phyloP scores from a whole-genome alignment of 2,329 filamentous ascomycete genomes.

The Biscogniauxia sp. region DNA sequence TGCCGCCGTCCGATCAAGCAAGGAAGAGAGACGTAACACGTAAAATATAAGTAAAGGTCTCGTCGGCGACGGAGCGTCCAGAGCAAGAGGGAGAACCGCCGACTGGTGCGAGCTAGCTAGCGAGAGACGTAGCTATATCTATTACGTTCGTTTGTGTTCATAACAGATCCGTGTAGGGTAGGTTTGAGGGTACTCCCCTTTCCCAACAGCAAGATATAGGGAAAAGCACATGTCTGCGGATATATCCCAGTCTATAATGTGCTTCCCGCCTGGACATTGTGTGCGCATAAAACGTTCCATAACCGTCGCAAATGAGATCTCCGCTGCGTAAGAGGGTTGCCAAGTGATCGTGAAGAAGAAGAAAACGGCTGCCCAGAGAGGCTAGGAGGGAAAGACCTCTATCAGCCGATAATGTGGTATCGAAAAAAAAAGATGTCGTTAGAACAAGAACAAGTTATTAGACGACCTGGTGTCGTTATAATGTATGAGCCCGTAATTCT shows the following conservation, averaged over 20 bases:
- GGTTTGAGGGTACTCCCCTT: no score
- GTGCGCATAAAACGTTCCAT: neutral
- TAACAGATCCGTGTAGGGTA: no score
- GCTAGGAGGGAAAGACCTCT: conserved; percentile 3
- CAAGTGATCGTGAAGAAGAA: conserved; percentile 4
- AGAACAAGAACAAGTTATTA: conserved; percentile 11
- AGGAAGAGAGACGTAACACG: neutral
- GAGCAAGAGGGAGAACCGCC: neutral
- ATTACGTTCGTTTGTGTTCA: neutral
- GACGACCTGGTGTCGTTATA: conserved; percentile 15
- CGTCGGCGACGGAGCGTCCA: neutral
- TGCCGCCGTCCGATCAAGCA: neutral
- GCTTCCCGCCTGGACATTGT: neutral
- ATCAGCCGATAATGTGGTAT: conserved; percentile 5
- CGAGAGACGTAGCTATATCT: neutral
- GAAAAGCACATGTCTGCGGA: neutral
- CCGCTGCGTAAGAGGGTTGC: neutral
- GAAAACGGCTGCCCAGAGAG: neutral
- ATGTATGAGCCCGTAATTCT: conserved; percentile 14
- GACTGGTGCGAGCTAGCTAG: neutral
- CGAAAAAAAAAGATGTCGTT: conserved; percentile 11
- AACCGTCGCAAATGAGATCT: neutral
- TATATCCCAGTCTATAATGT: neutral
- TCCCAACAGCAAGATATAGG: no score
- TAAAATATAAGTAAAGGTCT: neutral